Conservation (phyloP, 2,329 filamentous ascomycete genomes). For the Aureobasidium pullulans region DNA sequence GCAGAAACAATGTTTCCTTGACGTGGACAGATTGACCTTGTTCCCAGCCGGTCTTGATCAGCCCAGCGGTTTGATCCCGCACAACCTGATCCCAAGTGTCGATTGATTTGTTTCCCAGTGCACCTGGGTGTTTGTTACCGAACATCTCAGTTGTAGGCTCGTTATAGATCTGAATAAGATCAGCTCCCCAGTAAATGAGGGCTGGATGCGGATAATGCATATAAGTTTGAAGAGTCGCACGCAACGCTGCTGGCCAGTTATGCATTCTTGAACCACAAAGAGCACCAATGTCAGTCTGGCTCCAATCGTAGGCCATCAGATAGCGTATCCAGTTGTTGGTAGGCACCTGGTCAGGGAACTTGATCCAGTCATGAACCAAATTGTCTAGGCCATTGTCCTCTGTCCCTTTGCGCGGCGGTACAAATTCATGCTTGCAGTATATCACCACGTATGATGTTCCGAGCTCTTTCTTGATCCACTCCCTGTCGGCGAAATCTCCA, state of each 20-base stretch:
- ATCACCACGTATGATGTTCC: background rate
- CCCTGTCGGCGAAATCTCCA: background rate
- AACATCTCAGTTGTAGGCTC: background rate
- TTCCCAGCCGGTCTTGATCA: background rate
- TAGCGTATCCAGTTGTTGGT: background rate
- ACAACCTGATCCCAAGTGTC: background rate
- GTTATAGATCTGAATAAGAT: constrained; percentile 8
- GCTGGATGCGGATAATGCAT: background rate
- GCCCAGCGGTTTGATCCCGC: background rate
- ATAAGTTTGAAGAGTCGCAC: background rate
- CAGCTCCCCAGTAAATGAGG: constrained; percentile 3
- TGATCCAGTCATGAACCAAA: constrained; percentile 1
- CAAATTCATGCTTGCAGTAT: constrained; percentile 4
- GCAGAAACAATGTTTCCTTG: background rate
- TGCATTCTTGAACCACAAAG: background rate
- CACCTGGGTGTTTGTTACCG: background rate
- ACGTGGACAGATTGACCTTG: background rate
- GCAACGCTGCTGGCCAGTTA: background rate
- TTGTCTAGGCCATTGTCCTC: background rate
- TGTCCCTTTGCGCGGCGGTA: background rate
- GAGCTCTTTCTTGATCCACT: constrained; percentile 9
- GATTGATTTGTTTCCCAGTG: background rate
- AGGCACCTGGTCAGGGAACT: background rate
- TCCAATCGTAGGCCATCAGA: background rate
- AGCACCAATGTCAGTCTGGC: background rate